phyloP scores from a whole-genome alignment of 768 basidiomycete genomes.

The Tricholoma matsutake region DNA sequence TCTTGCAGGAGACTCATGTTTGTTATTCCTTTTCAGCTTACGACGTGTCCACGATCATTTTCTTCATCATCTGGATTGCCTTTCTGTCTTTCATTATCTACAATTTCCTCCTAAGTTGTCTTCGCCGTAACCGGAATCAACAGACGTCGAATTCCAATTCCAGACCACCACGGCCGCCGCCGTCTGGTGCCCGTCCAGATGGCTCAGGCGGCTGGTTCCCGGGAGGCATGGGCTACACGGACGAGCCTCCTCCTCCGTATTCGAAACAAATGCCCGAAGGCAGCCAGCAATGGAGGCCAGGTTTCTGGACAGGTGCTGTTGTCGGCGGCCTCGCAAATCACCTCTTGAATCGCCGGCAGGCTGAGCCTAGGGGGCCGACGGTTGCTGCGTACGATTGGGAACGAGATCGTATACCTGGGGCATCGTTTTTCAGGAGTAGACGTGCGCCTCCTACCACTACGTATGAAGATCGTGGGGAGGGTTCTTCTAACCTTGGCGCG shows the following conservation, averaged over 20 bases:
- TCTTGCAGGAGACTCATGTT: neutral
- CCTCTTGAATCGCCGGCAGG: conserved; percentile 40
- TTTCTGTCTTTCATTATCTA: conserved; percentile 55
- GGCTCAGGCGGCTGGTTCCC: conserved; percentile 53
- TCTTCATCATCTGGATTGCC: conserved; percentile 55
- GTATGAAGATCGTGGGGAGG: conserved; percentile 60
- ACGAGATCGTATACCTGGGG: conserved; percentile 42
- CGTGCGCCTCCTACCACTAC: conserved; percentile 17
- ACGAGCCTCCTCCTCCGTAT: conserved; percentile 63
- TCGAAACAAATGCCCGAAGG: conserved; percentile 34
- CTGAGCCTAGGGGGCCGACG: conserved; percentile 20
- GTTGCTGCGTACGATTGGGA: conserved; percentile 57
- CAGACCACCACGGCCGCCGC: conserved; percentile 26
- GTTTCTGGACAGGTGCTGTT: conserved; percentile 84
- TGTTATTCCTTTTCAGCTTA: conserved; percentile 36
- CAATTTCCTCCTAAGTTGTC: conserved; percentile 55
- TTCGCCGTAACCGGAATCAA: conserved; percentile 28
- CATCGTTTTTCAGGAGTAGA: conserved; percentile 28
- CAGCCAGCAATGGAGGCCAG: conserved; percentile 52
- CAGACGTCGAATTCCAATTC: conserved; percentile 26
- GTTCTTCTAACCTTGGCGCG: conserved; percentile 62
- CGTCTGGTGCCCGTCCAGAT: conserved; percentile 34
- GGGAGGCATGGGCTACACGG: conserved; percentile 37
- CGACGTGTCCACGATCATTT: conserved; percentile 46
- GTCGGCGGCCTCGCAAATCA: conserved; percentile 69